Evolutionary conservation across 1,284 basidiomycete genomes (phyloP).

Genomic region (Agroathelia rolfsii): DNA sequence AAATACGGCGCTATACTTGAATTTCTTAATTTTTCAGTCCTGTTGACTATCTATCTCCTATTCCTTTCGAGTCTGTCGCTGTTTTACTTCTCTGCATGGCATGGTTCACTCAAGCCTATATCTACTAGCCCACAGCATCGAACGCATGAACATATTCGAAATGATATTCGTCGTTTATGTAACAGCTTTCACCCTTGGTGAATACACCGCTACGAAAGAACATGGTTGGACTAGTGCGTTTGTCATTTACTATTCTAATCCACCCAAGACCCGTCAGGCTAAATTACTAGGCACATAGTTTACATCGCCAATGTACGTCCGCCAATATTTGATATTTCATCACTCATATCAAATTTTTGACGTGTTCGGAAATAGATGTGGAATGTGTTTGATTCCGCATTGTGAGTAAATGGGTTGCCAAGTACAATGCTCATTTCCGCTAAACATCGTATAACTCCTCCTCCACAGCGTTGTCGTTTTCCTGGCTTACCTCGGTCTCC

Average conservation of each 20-base stretch:
- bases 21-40: constrained; percentile 61
- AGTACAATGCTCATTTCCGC: no score
- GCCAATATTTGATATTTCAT: no score
- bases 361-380: constrained; percentile 74
- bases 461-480: constrained; percentile 67
- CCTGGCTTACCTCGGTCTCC: constrained; percentile 55
- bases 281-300: constrained; percentile 32
- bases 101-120: constrained; percentile 8
- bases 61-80: constrained; percentile 54
- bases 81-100: constrained; percentile 1
- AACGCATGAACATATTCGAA: constrained; percentile 52
- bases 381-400: constrained; percentile 81
- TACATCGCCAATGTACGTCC: constrained; percentile 68
- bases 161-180: constrained; percentile 66
- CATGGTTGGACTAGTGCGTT: constrained; percentile 78
- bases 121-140: constrained; percentile 43
- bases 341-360: no score
- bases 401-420: no score
- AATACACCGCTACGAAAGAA: constrained; percentile 72
- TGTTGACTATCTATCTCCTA: constrained; percentile 64
- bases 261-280: neutral
- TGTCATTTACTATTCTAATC: constrained; percentile 5
- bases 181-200: constrained; percentile 68
- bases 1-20: constrained; percentile 73
- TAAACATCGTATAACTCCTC: no score